These are phyloP conservation scores for Suillus sp. DNA, from an alignment of 768 basidiomycete species.

Conservation along the genomic window DNA sequence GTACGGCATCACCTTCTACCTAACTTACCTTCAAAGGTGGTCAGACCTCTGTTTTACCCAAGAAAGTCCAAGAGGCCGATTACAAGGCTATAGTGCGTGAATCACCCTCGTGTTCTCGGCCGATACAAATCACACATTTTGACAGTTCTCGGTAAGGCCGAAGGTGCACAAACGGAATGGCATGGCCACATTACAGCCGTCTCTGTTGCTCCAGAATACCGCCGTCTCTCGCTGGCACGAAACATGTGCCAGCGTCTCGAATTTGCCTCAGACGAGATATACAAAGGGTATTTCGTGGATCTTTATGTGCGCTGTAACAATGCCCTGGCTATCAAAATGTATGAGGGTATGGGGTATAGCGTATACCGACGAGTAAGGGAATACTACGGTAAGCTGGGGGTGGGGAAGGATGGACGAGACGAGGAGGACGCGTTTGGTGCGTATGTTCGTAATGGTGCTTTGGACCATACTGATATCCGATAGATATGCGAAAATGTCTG, in stretches of 20 bases:
- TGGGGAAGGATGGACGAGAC: constrained; percentile 75
- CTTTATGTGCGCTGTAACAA: constrained; percentile 94
- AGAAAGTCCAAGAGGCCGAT: constrained; percentile 75
- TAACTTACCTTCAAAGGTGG: constrained; percentile 88
- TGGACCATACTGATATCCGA: constrained; percentile 10
- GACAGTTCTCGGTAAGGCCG: constrained; percentile 91
- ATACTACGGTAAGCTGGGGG: constrained; percentile 81
- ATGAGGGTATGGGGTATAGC: constrained; percentile 90
- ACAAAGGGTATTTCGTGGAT: constrained; percentile 91
- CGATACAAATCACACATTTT: constrained; percentile 10
- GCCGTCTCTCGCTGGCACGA: constrained; percentile 82
- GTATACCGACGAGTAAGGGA: constrained; percentile 89
- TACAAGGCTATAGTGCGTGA: constrained; percentile 91
- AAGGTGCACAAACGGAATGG: constrained; percentile 74
- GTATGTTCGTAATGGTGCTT: constrained; percentile 31
- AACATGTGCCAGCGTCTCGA: constrained; percentile 89
- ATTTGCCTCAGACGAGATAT: constrained; percentile 75
- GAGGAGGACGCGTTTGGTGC: constrained; percentile 92
- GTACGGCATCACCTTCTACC: constrained; percentile 89
- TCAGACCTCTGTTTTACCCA: constrained; percentile 87
- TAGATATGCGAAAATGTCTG: constrained; percentile 75
- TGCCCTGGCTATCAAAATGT: constrained; percentile 82
- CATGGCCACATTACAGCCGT: constrained; percentile 96
- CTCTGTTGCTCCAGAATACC: constrained; percentile 92
- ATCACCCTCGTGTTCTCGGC: constrained; percentile 7